Base-by-base conservation (phyloP, 495 filamentous ascomycete genomes). In the Penicillium coffeae region DNA sequence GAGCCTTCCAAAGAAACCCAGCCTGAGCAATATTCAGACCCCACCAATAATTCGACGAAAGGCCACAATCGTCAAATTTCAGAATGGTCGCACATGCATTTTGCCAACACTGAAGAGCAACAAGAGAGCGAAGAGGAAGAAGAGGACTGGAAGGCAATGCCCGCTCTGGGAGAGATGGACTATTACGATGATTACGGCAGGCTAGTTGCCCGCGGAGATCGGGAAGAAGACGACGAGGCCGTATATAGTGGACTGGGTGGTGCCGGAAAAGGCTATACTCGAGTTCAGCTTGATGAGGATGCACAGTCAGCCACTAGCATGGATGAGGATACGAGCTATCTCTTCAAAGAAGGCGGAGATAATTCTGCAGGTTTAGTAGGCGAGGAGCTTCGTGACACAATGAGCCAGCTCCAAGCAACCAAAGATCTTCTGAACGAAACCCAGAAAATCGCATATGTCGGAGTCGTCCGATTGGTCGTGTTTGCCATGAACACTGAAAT, bases 371-470 rank as follows among this genome's bases (percentile, higher is more conserved):
- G 73, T 42, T 71, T 87, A 20, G 87, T 86, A 25, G 88, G 88
- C 20, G 90, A 94, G 16, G 88, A 89, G 53, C 79, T 82, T 53
- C 80, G 91, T 38, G 93, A 96, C 70, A 79, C 89, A 4, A 59
- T 94, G 42, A 82, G 86, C 39, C 93, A 99, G 65, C 83, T 99
- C 63, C 87, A 97, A 68, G 89, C 94, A 21, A 99, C 94, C 18
- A 99, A 99, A 63, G 86, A 92, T 53, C 73, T 99, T 8, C 77
- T 99, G 19, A 99, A 90, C 4, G 93, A 97, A 65, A 89, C 89
- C 3, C 94, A 99, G 70, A 81, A 89, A 50, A 92, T 99, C 48
- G 93, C 93, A 2, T 99, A 99, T 67, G 94, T 97, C 19, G 92
- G 94, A 5, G 76, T 96, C 38, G 85, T 87, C 22, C 77, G 90